Conservation (phyloP, 257 asterid genomes). For the Misopates orontium region DNA sequence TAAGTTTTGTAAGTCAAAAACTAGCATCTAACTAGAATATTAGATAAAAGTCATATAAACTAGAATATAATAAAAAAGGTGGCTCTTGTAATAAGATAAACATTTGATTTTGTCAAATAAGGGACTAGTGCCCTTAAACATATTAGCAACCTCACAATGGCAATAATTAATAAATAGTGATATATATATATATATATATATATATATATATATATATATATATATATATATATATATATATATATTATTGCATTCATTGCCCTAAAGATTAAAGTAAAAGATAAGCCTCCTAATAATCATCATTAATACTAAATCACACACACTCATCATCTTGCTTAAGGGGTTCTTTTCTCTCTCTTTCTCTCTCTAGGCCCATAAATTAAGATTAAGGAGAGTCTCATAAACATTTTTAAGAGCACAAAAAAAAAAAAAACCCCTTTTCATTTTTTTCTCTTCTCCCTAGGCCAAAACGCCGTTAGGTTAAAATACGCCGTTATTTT, state of each 20-base stretch:
- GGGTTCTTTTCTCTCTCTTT: constrained; percentile 19
- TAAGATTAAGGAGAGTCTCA: constrained; percentile 17
- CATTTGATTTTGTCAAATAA: constrained; percentile 29
- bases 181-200: too few relatives aligned
- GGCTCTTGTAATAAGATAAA: constrained; percentile 23
- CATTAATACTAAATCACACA: constrained; percentile 24
- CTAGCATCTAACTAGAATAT: background rate
- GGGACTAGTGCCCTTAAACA: constrained; percentile 32
- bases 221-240: too few relatives aligned
- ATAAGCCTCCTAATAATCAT: constrained; percentile 32
- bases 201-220: too few relatives aligned
- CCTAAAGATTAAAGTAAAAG: constrained; percentile 37
- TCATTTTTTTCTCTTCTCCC: constrained; percentile 2
- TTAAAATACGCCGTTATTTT: constrained; percentile 31
- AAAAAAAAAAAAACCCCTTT: background rate
- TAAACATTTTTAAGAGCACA: background rate
- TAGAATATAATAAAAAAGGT: background rate
- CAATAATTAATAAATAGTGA: constrained; percentile 29
- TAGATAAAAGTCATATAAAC: background rate
- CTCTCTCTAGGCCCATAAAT: background rate
- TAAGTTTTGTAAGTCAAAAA: too few relatives aligned
- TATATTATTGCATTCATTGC: constrained; percentile 21
- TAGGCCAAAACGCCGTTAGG: background rate
- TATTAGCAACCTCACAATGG: constrained; percentile 24
- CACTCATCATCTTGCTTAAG: constrained; percentile 28